These are phyloP conservation scores for Pseudogymnoascus sp. DNA, from an alignment of 2,329 filamentous ascomycete genomes.

Conservation along the genomic window DNA sequence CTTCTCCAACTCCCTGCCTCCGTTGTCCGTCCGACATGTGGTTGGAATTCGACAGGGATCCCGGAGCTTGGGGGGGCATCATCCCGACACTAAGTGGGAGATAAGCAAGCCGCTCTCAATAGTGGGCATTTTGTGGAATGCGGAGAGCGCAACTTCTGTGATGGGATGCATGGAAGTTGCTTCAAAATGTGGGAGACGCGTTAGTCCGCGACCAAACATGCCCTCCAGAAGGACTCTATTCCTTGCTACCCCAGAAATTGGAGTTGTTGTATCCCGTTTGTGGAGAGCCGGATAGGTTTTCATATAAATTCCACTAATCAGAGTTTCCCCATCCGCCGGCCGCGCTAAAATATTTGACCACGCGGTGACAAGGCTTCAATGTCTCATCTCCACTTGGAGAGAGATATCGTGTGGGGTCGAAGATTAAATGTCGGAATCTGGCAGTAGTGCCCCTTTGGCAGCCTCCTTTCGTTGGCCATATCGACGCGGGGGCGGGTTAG, in stretches of 20 bases:
- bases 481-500: not conserved
- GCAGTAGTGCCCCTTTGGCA: not conserved
- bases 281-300: not conserved
- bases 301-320: slow-evolving; percentile 5
- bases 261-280: not conserved
- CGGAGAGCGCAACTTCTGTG: not conserved
- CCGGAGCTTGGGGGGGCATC: not conserved
- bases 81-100: not conserved
- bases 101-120: not conserved
- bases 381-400: not conserved
- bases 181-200: not conserved
- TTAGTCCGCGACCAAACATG: not conserved
- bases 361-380: not conserved
- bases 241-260: slow-evolving; percentile 5
- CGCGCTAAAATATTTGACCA: not conserved
- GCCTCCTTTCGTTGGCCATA: not conserved
- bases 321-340: not conserved
- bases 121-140: not conserved
- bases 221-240: not conserved
- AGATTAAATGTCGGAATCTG: not conserved
- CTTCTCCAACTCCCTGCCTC: not conserved
- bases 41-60: not conserved
- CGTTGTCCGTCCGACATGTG: slow-evolving; percentile 6
- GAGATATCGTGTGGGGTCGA: not conserved
- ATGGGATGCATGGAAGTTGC: not conserved